These are phyloP conservation scores for Gastrodia elata DNA, from an alignment of 106 monocot species.

Conservation along the genomic window DNA sequence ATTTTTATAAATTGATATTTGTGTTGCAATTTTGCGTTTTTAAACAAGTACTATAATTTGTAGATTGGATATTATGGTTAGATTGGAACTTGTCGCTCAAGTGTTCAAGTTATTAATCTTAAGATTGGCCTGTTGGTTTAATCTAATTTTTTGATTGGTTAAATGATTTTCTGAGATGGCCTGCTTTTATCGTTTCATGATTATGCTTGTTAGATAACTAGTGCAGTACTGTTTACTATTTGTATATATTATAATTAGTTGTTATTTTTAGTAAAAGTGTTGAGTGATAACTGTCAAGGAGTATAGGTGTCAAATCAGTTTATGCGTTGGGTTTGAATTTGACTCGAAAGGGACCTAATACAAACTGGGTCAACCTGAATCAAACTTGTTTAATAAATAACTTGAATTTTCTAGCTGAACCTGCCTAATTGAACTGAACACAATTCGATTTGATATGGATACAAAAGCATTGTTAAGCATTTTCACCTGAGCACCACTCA, in stretches of 20 bases:
- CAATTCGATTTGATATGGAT: no score
- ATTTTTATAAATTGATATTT: neutral
- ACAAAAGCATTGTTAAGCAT: no score
- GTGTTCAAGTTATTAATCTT: neutral
- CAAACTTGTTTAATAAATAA: no score
- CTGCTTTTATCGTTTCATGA: neutral
- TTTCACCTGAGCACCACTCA: no score
- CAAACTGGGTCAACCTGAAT: no score
- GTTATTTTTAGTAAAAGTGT: neutral
- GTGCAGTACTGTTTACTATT: neutral
- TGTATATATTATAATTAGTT: neutral
- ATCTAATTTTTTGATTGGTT: no score
- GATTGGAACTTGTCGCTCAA: neutral
- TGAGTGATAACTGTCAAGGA: neutral
- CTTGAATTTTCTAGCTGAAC: no score
- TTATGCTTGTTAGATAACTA: neutral
- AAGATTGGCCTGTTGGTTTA: neutral
- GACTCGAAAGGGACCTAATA: no score
- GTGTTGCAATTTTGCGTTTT: neutral
- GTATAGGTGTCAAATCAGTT: no score
- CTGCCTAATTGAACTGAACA: no score
- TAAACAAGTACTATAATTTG: neutral
- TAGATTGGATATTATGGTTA: neutral
- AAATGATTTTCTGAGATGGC: neutral
- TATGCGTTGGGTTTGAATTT: no score